Percentiles rank a stretch among this genome's conserved stretches.
Conservation (phyloP, 2,329 filamentous ascomycete species). For the Neodidymelliopsis sp. region DNA sequence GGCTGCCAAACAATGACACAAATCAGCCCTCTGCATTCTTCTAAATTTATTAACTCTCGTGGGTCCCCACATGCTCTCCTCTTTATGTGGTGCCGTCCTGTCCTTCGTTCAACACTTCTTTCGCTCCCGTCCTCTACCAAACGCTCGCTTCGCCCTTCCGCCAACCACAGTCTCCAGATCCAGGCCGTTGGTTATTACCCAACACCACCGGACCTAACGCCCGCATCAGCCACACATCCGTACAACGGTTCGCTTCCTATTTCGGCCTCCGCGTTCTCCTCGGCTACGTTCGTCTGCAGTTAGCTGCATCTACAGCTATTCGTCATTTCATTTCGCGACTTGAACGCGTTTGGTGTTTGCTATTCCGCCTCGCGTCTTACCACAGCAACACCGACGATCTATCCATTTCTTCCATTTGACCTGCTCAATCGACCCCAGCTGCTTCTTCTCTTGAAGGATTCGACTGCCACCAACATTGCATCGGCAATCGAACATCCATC, state of each 20-base stretch:
- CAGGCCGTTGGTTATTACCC: slow-evolving; percentile 32
- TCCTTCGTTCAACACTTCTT: slow-evolving; percentile 34
- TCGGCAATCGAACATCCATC: slow-evolving; percentile 2
- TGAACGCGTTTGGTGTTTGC: slow-evolving; percentile 43
- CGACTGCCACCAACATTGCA: slow-evolving; percentile 11
- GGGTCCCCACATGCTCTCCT: slow-evolving; percentile 39
- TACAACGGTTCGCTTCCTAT: slow-evolving; percentile 28
- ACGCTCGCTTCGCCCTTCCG: slow-evolving; percentile 29
- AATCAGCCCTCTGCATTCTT: slow-evolving; percentile 38
- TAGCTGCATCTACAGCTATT: slow-evolving; percentile 30
- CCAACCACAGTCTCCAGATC: slow-evolving; percentile 24
- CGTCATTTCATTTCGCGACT: slow-evolving; percentile 40
- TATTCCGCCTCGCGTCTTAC: slow-evolving; percentile 35
- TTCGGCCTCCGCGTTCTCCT: slow-evolving; percentile 32
- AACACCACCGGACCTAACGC: slow-evolving; percentile 31
- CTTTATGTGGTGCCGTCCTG: slow-evolving; percentile 27
- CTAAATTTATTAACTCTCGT: slow-evolving; percentile 45
- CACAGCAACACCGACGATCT: slow-evolving; percentile 35
- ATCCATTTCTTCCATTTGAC: slow-evolving; percentile 24
- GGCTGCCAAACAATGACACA: slow-evolving; percentile 45
- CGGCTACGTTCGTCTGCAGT: slow-evolving; percentile 29
- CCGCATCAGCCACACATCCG: slow-evolving; percentile 41
- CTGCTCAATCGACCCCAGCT: slow-evolving; percentile 19
- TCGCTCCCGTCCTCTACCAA: slow-evolving; percentile 28
- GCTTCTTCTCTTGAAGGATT: slow-evolving; percentile 10